Percentiles rank a stretch among this genome's conserved stretches.
Conservation (phyloP, 2,329 filamentous ascomycete species). For the Diplodia seriata region DNA sequence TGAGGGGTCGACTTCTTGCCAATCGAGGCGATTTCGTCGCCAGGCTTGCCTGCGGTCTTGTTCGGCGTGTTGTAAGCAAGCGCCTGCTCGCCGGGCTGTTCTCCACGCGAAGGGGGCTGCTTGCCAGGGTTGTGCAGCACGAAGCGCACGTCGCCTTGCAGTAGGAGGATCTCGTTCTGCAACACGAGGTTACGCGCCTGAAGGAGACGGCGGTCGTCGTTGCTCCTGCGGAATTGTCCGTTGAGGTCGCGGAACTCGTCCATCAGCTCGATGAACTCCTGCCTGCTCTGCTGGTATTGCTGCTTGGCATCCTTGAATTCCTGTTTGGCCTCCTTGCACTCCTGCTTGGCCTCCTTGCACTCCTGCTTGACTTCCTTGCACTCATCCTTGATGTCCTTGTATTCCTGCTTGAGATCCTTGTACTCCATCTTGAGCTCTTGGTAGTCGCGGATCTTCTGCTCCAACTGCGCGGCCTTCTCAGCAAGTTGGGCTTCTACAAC, state of each 20-base stretch:
- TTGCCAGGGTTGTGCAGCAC: neutral
- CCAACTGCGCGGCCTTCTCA: neutral
- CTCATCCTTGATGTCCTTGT: conserved; percentile 5
- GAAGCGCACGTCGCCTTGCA: conserved; percentile 6
- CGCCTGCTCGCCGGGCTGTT: neutral
- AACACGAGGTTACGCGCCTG: neutral
- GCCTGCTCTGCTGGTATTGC: neutral
- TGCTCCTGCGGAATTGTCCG: neutral
- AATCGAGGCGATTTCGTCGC: neutral
- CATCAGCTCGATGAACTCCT: neutral
- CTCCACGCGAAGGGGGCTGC: neutral
- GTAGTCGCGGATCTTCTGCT: neutral
- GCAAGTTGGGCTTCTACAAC: neutral
- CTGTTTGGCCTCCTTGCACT: neutral
- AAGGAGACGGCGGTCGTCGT: conserved; percentile 6
- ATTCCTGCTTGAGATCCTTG: neutral
- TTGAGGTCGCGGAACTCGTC: neutral
- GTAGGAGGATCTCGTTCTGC: conserved; percentile 9
- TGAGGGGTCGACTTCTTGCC: conserved; percentile 7
- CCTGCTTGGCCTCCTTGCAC: neutral
- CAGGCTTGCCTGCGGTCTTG: neutral
- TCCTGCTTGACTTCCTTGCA: conserved; percentile 1
- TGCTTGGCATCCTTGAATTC: neutral
- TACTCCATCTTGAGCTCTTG: neutral
- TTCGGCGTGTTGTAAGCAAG: neutral